Base-by-base conservation (phyloP, 805 yeast species). In the Torulaspora franciscae region DNA sequence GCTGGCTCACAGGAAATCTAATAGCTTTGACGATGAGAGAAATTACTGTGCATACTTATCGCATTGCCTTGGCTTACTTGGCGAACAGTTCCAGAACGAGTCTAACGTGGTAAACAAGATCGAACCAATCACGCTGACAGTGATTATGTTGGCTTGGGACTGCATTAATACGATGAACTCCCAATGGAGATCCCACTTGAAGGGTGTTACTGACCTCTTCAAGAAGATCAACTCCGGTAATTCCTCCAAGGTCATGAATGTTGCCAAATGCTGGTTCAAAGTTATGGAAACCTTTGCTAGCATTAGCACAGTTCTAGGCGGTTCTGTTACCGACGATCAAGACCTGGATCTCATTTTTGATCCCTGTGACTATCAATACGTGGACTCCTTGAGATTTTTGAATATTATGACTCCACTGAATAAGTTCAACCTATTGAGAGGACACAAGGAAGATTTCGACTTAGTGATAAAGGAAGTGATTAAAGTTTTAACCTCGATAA, bases 61-160 rank as follows among this genome's bases (percentile, higher is more conserved):
- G 5, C 74, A 74, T 41, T 83, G 88, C 55, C 64, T 83, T 45
- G 74, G 74, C 44, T 67, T 80, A 5, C 62, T 84, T n/a, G 80
- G 83, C 19, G 70, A 72, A 11, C 70, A 73, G 58, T 58, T 72
- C 65, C 58, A 69, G 62, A 65, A 72, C 59, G 58, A 74, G 53
- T 57, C 65, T 50, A 55, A 67, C 52, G 64, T 72, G 50, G 50
- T 65, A 45, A 71, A 73, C 28, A 79, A 80, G 53, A 76, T 81
- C n/a, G 90, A 82, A 51, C 79, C 85, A 0, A 75, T 83, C 37
- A 69, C 83, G 10, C 59, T 84, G 15, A 83, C 89, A 0, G 83
- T 82, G 0, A 66, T 84, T 13, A 60, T 84, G 25, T 67, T 84
- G 25, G 83, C 89, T 1, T 65, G 69, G 69, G 68, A 65, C 49